Percentiles rank a stretch among this genome's conserved stretches.
phyloP scores from a whole-genome alignment of 2,329 filamentous ascomycete genomes.

The Epicoccum sorghinum region DNA sequence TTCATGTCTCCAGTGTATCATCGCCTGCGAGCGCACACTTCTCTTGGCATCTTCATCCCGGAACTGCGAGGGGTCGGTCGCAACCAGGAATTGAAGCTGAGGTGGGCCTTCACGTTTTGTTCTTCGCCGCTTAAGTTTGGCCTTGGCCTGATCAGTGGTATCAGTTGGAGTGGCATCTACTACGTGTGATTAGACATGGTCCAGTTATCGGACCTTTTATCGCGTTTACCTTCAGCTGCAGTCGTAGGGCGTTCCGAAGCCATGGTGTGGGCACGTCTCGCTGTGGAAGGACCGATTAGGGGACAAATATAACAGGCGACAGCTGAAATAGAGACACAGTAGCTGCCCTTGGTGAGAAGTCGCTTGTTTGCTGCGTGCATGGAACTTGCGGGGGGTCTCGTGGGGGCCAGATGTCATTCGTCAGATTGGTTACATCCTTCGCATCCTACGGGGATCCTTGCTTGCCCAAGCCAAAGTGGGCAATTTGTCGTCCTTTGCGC shows the following conservation, averaged over 20 bases:
- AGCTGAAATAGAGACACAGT: not conserved
- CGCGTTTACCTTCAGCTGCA: conserved; percentile 9
- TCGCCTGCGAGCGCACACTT: conserved; percentile 43
- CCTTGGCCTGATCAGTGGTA: conserved; percentile 3
- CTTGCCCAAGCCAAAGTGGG: conserved; percentile 2
- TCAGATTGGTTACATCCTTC: conserved; percentile 2
- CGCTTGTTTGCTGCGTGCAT: conserved; percentile 6
- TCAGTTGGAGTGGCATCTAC: not conserved
- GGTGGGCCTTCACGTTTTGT: conserved; percentile 34
- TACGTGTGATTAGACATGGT: conserved; percentile 4
- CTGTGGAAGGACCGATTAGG: not conserved
- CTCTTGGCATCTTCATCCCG: conserved; percentile 33
- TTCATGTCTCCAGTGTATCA: conserved; percentile 39
- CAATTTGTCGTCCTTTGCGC: not conserved
- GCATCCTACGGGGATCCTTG: conserved; percentile 1
- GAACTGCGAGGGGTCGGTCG: conserved; percentile 39
- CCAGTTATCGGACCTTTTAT: conserved; percentile 1
- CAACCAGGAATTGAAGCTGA: conserved; percentile 40
- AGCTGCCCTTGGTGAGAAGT: not conserved
- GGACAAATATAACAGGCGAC: not conserved
- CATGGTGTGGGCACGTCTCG: conserved; percentile 7
- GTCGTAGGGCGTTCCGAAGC: not conserved
- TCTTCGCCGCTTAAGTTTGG: conserved; percentile 20
- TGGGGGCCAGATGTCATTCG: conserved; percentile 2
- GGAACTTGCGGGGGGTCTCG: not conserved